A percentile compares a stretch with the other conserved stretches of the same genome.
Conservation (phyloP, 495 filamentous ascomycete genomes). For the Tuber melanosporum region DNA sequence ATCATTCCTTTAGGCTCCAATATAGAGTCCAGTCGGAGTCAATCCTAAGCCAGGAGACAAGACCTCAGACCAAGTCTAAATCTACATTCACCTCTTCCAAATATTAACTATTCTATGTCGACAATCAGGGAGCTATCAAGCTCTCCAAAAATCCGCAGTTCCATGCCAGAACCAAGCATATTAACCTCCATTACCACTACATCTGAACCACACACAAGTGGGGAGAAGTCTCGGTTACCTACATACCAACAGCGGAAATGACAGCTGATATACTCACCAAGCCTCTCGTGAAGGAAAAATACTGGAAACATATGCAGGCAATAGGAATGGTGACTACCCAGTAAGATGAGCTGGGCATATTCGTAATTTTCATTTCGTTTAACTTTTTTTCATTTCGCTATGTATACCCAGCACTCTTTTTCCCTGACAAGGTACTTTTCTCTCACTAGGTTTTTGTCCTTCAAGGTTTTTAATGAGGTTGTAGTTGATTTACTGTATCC, state of each 20-base stretch:
- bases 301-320: not conserved
- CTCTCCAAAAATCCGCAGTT: not conserved
- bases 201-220: not conserved
- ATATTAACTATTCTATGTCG: not conserved
- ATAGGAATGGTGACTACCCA: no score
- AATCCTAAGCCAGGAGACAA: no score
- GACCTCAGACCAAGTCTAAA: not conserved
- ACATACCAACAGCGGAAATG: not conserved
- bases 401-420: not conserved
- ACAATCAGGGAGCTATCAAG: not conserved
- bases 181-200: not conserved
- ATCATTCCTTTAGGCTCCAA: not conserved
- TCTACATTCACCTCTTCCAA: no score
- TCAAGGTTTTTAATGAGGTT: not conserved
- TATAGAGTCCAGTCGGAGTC: no score
- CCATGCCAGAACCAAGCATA: not conserved
- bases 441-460: not conserved
- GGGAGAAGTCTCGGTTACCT: not conserved
- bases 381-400: not conserved
- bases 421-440: not conserved
- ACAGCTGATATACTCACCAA: not conserved
- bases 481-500: no score
- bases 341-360: no score
- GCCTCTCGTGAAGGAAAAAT: fast-evolving
- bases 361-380: not conserved